These are phyloP conservation scores for Williopsis jadinii DNA, from an alignment of 1,139 yeast species.

Conservation along the genomic window DNA sequence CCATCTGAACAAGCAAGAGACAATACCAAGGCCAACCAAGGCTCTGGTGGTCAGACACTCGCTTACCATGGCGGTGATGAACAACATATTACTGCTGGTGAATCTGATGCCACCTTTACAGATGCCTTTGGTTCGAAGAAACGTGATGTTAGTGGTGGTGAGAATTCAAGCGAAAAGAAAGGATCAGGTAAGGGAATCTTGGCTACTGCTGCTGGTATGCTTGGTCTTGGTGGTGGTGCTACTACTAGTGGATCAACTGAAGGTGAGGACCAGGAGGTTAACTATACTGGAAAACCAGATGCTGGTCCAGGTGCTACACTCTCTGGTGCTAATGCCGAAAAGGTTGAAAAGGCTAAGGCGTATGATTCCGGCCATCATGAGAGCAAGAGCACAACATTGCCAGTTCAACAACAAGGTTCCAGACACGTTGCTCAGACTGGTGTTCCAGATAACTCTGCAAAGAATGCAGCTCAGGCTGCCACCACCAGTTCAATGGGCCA, in stretches of 20 bases:
- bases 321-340: conserved; percentile 11
- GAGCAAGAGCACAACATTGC: conserved; percentile 18
- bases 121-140: no score
- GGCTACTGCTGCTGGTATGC: conserved; percentile 19
- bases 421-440: conserved; percentile 12
- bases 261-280: background rate
- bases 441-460: conserved; percentile 15
- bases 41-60: no score
- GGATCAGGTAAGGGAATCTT: conserved; percentile 4
- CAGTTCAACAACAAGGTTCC: conserved; percentile 13
- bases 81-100: no score
- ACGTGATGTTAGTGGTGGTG: no score
- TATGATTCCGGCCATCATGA: conserved; percentile 7
- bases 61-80: no score
- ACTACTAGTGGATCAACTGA: conserved; percentile 3
- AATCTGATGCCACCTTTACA: no score
- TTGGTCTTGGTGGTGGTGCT: conserved; percentile 17
- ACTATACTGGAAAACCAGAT: conserved; percentile 7
- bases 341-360: conserved; percentile 2
- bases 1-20: no score
- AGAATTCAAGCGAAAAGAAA: no score
- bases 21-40: no score
- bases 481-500: conserved; percentile 4
- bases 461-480: conserved; percentile 6
- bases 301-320: conserved; percentile 14